Percentiles rank a stretch among this genome's conserved stretches.
phyloP scores from a whole-genome alignment of 2,329 filamentous ascomycete species.

The Neofusicoccum parvum region DNA sequence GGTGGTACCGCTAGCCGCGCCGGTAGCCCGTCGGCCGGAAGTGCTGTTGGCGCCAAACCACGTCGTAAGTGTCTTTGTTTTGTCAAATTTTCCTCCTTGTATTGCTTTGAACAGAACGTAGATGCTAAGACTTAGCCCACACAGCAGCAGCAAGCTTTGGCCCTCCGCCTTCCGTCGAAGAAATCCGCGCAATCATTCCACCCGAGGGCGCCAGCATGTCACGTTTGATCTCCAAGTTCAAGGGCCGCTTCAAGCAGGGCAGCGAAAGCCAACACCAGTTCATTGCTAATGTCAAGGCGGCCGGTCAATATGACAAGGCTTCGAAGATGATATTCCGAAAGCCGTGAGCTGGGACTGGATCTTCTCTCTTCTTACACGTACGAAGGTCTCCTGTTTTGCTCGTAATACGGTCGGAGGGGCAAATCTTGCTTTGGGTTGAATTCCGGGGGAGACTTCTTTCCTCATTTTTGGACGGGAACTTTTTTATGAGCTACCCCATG shows the following conservation, averaged over 20 bases:
- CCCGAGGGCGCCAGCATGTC: constrained; percentile 47
- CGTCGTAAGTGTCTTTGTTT: constrained; percentile 8
- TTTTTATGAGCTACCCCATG: not conserved
- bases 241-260: constrained; percentile 34
- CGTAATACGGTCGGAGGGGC: too few species aligned
- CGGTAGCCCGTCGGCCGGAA: constrained; percentile 30
- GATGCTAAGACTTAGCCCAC: not conserved
- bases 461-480: not conserved
- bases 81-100: not conserved
- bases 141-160: constrained; percentile 14
- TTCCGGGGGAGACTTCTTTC: too few species aligned
- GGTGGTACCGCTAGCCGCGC: constrained; percentile 35
- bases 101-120: not conserved
- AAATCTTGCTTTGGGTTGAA: too few species aligned
- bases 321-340: constrained; percentile 18
- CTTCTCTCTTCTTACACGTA: too few species aligned
- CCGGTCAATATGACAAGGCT: constrained; percentile 11
- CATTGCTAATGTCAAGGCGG: constrained; percentile 18
- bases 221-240: constrained; percentile 45
- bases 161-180: constrained; percentile 45
- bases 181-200: constrained; percentile 49
- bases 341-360: not conserved
- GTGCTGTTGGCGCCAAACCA: constrained; percentile 21
- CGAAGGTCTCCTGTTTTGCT: too few species aligned
- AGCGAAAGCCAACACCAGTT: constrained; percentile 8